Conservation (phyloP, 495 filamentous ascomycete genomes). For the Penicillium turbatum region DNA sequence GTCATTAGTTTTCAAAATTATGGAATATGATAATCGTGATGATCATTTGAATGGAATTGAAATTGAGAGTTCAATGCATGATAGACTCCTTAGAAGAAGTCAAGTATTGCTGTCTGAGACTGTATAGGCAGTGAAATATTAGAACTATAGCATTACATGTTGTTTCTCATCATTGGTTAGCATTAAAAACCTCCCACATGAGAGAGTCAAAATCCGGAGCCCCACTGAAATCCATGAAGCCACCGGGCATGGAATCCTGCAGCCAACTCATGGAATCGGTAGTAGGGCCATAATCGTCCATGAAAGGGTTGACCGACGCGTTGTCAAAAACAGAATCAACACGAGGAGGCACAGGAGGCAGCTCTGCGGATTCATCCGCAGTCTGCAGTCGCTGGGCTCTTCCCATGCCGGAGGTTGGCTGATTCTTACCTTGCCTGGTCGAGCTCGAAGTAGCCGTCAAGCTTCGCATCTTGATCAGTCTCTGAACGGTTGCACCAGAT, state of each 20-base stretch:
- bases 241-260: slow-evolving; percentile 25
- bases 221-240: slow-evolving; percentile 29
- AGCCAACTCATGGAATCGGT: slow-evolving; percentile 24
- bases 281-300: slow-evolving; percentile 9
- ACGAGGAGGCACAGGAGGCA: not conserved
- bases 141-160: not conserved
- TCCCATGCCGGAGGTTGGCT: not conserved
- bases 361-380: not conserved
- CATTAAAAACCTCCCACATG: slow-evolving; percentile 34
- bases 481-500: slow-evolving; percentile 35
- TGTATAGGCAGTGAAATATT: not conserved
- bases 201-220: slow-evolving; percentile 36
- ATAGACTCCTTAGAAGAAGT: no score
- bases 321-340: not conserved
- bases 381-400: not conserved
- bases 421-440: not conserved
- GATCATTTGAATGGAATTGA: no score
- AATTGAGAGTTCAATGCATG: no score
- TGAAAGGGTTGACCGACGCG: not conserved
- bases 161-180: not conserved
- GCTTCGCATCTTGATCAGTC: slow-evolving; percentile 29
- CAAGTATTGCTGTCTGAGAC: not conserved
- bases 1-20: no score
- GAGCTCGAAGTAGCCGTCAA: slow-evolving; percentile 5
- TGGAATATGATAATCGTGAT: no score